phyloP scores from a whole-genome alignment of 352 stramenopile genomes.

The Pythium sukuiense region DNA sequence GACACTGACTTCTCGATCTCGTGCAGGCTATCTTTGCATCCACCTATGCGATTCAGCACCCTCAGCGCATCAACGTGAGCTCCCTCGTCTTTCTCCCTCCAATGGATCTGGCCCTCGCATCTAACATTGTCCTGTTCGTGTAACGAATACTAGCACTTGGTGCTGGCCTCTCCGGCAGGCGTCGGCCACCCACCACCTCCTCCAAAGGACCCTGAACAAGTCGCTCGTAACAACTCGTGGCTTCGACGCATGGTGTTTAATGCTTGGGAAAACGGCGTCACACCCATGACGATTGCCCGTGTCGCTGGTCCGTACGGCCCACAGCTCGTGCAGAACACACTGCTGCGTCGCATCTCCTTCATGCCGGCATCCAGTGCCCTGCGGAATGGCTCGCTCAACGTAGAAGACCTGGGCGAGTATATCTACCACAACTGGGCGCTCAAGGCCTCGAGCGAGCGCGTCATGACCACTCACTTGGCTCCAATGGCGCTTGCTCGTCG shows the following conservation, averaged over 20 bases:
- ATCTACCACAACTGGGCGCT: conserved; percentile 87
- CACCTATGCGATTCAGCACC: conserved; percentile 64
- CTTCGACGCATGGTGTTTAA: conserved; percentile 48
- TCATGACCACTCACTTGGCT: conserved; percentile 74
- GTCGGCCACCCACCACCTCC: conserved; percentile 53
- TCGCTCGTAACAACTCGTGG: conserved; percentile 48
- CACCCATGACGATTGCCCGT: conserved; percentile 74
- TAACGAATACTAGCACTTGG: conserved; percentile 46
- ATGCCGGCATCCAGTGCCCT: conserved; percentile 72
- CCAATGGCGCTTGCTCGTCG: conserved; percentile 67
- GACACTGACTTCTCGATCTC: not conserved
- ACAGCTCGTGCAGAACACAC: conserved; percentile 66
- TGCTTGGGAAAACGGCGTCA: conserved; percentile 68
- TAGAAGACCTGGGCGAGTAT: conserved; percentile 70
- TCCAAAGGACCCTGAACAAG: conserved; percentile 39
- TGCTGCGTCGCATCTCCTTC: conserved; percentile 69
- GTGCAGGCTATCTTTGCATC: conserved; percentile 80
- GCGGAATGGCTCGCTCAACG: conserved; percentile 59
- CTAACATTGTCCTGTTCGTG: not conserved
- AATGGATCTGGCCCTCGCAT: not conserved
- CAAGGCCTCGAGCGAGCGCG: conserved; percentile 70
- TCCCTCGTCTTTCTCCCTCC: not conserved
- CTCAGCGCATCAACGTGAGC: conserved; percentile 62
- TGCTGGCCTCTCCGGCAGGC: conserved; percentile 74
- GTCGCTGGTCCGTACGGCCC: conserved; percentile 77